Percentiles rank a stretch among this genome's conserved stretches.
phyloP scores from a whole-genome alignment of 768 basidiomycete species.

The Lentinula sp. region DNA sequence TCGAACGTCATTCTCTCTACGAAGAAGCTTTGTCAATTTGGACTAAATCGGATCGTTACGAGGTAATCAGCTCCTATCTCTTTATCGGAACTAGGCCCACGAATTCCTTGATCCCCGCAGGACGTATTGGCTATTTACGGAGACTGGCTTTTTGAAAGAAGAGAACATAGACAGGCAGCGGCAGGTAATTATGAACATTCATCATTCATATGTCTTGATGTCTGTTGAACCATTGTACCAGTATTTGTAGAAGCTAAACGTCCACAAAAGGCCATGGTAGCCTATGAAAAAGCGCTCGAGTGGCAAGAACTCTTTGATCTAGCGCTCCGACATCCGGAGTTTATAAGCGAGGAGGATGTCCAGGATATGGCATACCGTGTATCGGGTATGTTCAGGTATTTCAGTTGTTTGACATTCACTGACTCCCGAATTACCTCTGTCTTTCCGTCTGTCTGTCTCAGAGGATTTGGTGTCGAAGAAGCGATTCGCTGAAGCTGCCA shows the following conservation, averaged over 20 bases:
- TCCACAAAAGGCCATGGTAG: constrained; percentile 70
- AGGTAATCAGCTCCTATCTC: constrained; percentile 31
- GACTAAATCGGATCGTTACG: constrained; percentile 55
- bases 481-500: constrained; percentile 72
- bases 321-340: constrained; percentile 38
- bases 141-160: constrained; percentile 79
- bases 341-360: constrained; percentile 49
- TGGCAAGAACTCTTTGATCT: constrained; percentile 93
- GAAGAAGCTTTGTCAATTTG: constrained; percentile 71
- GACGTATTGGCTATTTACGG: constrained; percentile 71
- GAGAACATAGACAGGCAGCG: constrained; percentile 82
- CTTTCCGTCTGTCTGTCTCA: constrained; percentile 19
- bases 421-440: not conserved
- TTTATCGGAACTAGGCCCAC: not conserved
- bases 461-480: constrained; percentile 83
- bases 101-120: constrained; percentile 28
- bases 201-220: constrained; percentile 1
- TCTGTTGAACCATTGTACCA: constrained; percentile 19
- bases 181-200: constrained; percentile 43
- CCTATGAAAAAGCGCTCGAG: constrained; percentile 80
- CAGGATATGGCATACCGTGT: constrained; percentile 66
- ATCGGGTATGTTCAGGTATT: constrained; percentile 51
- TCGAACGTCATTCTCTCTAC: constrained; percentile 74
- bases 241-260: constrained; percentile 70
- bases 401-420: not conserved